Base-by-base conservation (phyloP, 73 alveolate genomes). In the Blepharisma stoltei region DNA sequence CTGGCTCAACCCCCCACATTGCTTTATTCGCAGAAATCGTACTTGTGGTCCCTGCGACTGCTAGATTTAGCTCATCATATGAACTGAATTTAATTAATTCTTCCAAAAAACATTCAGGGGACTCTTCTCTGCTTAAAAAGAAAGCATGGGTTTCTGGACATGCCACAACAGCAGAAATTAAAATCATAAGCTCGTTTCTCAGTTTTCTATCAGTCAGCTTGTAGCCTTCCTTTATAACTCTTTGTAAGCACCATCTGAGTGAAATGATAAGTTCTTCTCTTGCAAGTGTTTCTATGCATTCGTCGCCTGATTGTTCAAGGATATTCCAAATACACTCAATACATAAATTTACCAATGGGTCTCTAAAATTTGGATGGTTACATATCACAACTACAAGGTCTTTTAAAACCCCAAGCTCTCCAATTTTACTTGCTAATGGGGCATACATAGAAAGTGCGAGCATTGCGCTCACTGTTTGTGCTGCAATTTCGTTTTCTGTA, bases 271-370 rank as follows among this genome's bases (percentile, higher is more conserved):
- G 88, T 60, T 95, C 99, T 67, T 86, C 95, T 8, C 90, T 89
- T 44, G 96, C 98, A 94, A 95, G 89, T 68, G 89, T 82, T 67
- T 90, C 86, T 54, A 93, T 89, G 25, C 98, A 91, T 68, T 90
- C 87, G 6, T 82, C 90, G 9, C 99, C 99, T 11, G 90, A 97
- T 44, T 92, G 97, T 88, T 95, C 99, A 78, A 95, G 87, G 21
- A 95, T 90, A 77, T 95, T 95, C 99, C 99, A 95, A 23, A 95
- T 95, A 37, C 97, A 96, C 77, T 93, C 98, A 60, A 95, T 92
- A 38, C 98, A 89, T 18, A 91, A 84, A 66, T 93, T 86, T 0
- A 95, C 99, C n/a, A 94, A 71, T 54, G 93, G 92, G 37, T 97
- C 91, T 79, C 99, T 75, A 83, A 95, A 95, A 89, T 95, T 98